Percentiles rank a stretch among this genome's conserved stretches.
Evolutionary conservation across 176 grass and related monocot species (phyloP).

Genomic region (Canna indica): DNA sequence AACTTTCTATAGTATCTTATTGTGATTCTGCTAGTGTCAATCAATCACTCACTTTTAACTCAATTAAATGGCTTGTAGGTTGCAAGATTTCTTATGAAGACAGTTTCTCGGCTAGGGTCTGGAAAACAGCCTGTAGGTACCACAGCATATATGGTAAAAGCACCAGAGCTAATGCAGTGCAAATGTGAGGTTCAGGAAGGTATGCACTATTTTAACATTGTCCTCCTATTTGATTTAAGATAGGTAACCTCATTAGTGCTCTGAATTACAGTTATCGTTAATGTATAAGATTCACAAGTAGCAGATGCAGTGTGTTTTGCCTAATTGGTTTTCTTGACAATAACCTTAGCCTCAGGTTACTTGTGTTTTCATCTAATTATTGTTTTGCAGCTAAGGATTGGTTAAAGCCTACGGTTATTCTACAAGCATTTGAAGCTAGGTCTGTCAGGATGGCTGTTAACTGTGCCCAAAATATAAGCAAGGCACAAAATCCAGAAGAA

Average conservation of each 20-base stretch:
- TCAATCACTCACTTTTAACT: neutral
- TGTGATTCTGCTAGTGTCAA: too few relatives aligned
- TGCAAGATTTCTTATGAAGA: slow-evolving; percentile 87
- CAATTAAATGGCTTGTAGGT: slow-evolving; percentile 40
- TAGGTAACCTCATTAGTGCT: too few relatives aligned
- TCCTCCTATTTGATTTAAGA: too few relatives aligned
- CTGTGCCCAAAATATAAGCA: slow-evolving; percentile 78
- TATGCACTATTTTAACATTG: too few relatives aligned
- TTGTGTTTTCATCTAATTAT: too few relatives aligned
- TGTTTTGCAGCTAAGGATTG: slow-evolving; percentile 69
- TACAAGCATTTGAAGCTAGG: slow-evolving; percentile 85
- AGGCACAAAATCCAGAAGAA: slow-evolving; percentile 70
- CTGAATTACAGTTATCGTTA: too few relatives aligned
- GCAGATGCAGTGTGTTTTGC: too few relatives aligned
- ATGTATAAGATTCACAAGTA: too few relatives aligned
- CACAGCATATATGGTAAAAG: slow-evolving; percentile 82
- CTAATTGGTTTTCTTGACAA: too few relatives aligned
- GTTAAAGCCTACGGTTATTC: slow-evolving; percentile 61
- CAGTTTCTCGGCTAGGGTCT: slow-evolving; percentile 57
- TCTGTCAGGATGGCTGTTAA: slow-evolving; percentile 73
- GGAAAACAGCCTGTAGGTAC: slow-evolving; percentile 82
- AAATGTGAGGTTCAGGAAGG: slow-evolving; percentile 40
- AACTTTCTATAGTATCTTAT: too few relatives aligned
- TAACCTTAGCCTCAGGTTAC: too few relatives aligned
- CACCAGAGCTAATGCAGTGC: slow-evolving; percentile 65